Evolutionary conservation across 2,329 filamentous ascomycete species (phyloP), one percentile per base, ranked within the genome.

Genomic region (Stagonosporopsis rhizophila): DNA sequence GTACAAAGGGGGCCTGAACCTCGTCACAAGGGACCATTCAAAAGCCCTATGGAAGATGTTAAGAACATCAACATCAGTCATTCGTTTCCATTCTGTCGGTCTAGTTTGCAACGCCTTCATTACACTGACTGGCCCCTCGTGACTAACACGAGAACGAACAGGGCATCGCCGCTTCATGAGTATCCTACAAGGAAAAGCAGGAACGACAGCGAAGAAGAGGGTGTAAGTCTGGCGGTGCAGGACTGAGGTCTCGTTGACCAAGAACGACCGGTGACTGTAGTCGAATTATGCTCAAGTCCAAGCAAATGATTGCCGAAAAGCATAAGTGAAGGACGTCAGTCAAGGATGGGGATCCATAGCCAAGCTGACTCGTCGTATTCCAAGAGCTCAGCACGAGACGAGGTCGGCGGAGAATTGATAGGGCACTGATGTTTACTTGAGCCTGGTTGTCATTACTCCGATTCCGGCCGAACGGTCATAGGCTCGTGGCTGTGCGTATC

Each of bases 401-500:
- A 40, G 28, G 19, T 48, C 22, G 48, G 37, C 32, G 56, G 48
- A 49, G 58, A 51, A 51, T 56, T 51, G 63, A 66, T 65, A 66
- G 62, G 58, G 54, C 45, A 48, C 25, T 41, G 45, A 39, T 55
- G 54, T 53, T 66, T 63, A 68, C 66, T 64, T 56, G 59, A 65
- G 60, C 58, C 56, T 46, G 60, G 55, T 58, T 58, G 63, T 66
- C 61, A 69, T 55, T 58, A 58, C 61, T 68, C 69, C 69, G 68
- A 70, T 59, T 61, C 64, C 68, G 69, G 69, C 56, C 45, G 64
- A 46, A 41, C 46, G 51, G 54, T 52, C 40, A 65, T 67, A 67
- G 65, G 64, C 22, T 42, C 55, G 62, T 51, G 65, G 57, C 49
- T 44, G 44, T 41, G 53, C 48, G 54, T 55, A 46, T 56, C 48